Evolutionary conservation across 2,329 filamentous ascomycete genomes (phyloP).

Genomic region (Fusarium sarcochroum): DNA sequence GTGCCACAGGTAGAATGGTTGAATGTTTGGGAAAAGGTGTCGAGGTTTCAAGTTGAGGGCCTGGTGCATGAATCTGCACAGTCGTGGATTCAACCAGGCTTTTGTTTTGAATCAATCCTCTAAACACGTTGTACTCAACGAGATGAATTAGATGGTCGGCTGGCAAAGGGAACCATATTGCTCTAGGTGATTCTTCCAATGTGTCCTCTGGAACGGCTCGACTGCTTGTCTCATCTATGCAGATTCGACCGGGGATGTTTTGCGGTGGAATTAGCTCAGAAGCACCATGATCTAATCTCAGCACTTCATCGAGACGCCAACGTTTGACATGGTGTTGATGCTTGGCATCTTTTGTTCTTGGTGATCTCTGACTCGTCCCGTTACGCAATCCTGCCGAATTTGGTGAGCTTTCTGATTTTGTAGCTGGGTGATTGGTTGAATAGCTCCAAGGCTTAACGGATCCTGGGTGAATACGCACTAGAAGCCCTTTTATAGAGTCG

Average conservation of each 20-base stretch:
- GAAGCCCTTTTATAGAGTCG: slow-evolving; percentile 2
- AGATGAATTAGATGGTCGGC: not conserved
- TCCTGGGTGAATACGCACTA: not conserved
- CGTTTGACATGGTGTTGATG: not conserved
- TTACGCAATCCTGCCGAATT: not conserved
- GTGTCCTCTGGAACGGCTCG: not conserved
- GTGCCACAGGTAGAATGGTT: fast-evolving
- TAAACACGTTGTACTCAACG: not conserved
- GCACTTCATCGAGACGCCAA: not conserved
- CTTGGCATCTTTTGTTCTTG: not conserved
- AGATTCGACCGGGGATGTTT: fast-evolving
- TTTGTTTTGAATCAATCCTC: not conserved
- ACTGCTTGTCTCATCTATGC: too few relatives aligned
- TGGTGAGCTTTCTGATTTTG: not conserved
- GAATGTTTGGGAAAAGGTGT: not conserved
- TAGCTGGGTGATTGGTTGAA: too few relatives aligned
- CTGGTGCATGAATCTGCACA: fast-evolving
- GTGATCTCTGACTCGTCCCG: not conserved
- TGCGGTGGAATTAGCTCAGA: fast-evolving
- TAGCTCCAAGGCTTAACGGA: fast-evolving
- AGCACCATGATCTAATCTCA: fast-evolving
- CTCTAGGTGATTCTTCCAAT: not conserved
- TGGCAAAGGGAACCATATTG: not conserved
- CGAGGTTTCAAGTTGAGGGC: not conserved
- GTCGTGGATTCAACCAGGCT: not conserved